Evolutionary conservation across 306 rosid species (phyloP), one percentile per base, ranked within the genome.

Genomic region (Malus fusca): DNA sequence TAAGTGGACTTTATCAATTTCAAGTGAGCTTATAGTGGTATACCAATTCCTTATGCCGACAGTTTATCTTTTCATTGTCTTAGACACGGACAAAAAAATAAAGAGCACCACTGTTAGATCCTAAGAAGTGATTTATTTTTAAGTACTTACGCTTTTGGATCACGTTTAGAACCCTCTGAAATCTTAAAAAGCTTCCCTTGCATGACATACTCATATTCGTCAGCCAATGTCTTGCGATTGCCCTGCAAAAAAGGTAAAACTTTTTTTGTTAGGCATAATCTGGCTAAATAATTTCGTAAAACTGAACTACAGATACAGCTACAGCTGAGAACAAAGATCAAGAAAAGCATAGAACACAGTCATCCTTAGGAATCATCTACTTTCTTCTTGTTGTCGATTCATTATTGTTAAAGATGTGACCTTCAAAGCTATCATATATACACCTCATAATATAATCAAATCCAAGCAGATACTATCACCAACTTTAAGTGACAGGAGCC

Each of bases 161-260:
- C 93, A 64, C 84, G 92, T 28, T 87, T 93, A 12, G 95, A 86
- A 71, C 90, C 92, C 46, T 94, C 97, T 19, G 98, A 67, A 51
- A 94, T 85, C 79, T 87, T 84, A 72, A 70, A 94, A 23, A 94
- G 93, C 90, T 94, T 92, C 75, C 97, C 98, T 59, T 90, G 91
- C 95, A 94, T 94, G 73, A 94, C 95, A 31, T 94, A 92, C 73
- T 94, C 98, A 79, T 88, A 94, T 80, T 85, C 88, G 73, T 94
- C 96, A 0, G 97, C 98, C 62, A 94, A 82, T 8, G 93, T 87
- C 87, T 88, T 88, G 66, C 94, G 87, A 80, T 83, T 90, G 33
- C 86, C 89, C 89, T 92, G 84, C 37, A 43, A 74, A 75, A 72
- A 10, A 25, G 8, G 28, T 28, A 58, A 37, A n/a, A 55, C 40